Base-by-base conservation (phyloP, 2,329 filamentous ascomycete genomes). In the Lecanicillium sp. region DNA sequence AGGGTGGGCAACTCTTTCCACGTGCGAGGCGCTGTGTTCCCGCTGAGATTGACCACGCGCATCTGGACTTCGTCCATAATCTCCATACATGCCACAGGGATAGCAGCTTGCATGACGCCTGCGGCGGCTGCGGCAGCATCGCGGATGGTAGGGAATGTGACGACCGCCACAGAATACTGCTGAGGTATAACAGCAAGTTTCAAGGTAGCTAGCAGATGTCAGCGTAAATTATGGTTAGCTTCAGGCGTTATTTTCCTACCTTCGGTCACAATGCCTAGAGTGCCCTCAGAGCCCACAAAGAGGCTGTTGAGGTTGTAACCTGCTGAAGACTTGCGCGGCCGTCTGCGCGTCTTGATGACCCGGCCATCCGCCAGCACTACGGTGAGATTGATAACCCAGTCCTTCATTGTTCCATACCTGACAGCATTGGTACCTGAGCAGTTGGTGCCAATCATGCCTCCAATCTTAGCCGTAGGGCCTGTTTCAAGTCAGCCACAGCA, bases 11-110 rank as follows among this genome's bases (percentile, higher is more conserved):
- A 61, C 58, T 89, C 85, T 49, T 81, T 74, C 85, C 85, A 90
- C 31, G 76, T 74, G 5, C 74, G 65, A 13, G 79, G 80, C 7
- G 76, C 72, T 1, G 83, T 87, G 4, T 77, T 77, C 1, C 83
- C 81, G 10, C 81, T 76, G 38, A 79, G 68, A 60, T 92, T 92
- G 54, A 92, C 80, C 1, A 90, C 83, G 46, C 69, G 74, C 86
- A 92, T 92, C 60, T 89, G 84, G 4, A 90, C 82, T 42, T 92
- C 86, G 54, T 92, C 86, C 83, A 92, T 87, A 49, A 92, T 79
- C 60, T 92, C 86, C 76, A 89, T 82, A 4, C 82, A 82, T 1
- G 81, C 83, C 6, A 89, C 72, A 0, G 81, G 84, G 4, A 88
- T 69, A 0, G 81, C 84, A 1, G 78, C 72, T 49, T 84, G 77